Conservation (phyloP, 2,329 filamentous ascomycete genomes). For the Aspergillus uvarum region DNA sequence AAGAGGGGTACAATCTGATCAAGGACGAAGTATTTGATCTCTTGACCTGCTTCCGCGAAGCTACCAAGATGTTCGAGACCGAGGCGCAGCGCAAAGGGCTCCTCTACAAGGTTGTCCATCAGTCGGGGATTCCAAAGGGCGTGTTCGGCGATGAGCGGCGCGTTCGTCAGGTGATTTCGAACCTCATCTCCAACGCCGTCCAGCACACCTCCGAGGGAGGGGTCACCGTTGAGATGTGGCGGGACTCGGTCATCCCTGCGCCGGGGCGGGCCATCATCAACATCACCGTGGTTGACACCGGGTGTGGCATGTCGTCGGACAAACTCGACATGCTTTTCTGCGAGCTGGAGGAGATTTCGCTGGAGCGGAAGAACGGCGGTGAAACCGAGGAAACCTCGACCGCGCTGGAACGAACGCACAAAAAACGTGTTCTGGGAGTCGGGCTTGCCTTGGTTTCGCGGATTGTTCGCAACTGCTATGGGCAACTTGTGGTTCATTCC, state of each 20-base stretch:
- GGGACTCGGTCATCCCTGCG: constrained; percentile 45
- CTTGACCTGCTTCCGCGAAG: constrained; percentile 68
- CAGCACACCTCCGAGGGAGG: constrained; percentile 69
- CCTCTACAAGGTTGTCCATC: constrained; percentile 64
- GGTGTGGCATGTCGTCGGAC: constrained; percentile 60
- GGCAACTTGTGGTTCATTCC: constrained; percentile 79
- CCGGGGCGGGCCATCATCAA: constrained; percentile 66
- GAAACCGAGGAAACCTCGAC: constrained; percentile 33
- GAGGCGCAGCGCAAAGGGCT: constrained; percentile 77
- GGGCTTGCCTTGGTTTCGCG: constrained; percentile 86
- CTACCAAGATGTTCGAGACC: constrained; percentile 68
- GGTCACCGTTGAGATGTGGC: constrained; percentile 69
- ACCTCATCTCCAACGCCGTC: constrained; percentile 81
- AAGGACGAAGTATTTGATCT: constrained; percentile 81
- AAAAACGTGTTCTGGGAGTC: constrained; percentile 64
- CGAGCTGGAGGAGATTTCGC: constrained; percentile 65
- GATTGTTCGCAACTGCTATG: constrained; percentile 85
- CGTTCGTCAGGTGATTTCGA: constrained; percentile 76
- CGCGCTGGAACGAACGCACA: constrained; percentile 19
- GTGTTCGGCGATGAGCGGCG: constrained; percentile 78
- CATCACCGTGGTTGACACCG: constrained; percentile 73
- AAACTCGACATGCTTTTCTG: constrained; percentile 61
- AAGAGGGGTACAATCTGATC: constrained; percentile 74
- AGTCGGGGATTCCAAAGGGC: constrained; percentile 65
- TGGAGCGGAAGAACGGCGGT: constrained; percentile 50